Conservation (phyloP, 2,329 filamentous ascomycete species). For the Fusarium armeniacum region DNA sequence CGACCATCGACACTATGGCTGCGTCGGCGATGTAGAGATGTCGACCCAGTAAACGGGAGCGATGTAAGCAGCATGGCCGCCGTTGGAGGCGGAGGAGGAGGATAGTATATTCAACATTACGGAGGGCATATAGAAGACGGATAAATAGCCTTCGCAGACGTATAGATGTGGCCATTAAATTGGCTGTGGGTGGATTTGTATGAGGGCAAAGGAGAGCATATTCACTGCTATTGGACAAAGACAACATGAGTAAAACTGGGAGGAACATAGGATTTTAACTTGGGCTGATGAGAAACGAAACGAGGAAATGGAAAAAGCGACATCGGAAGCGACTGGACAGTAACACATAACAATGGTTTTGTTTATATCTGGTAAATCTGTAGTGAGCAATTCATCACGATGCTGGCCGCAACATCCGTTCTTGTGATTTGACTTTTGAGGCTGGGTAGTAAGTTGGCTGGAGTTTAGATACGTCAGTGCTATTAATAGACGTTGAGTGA, state of each 20-base stretch:
- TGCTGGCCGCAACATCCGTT: background rate
- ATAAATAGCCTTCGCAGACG: conserved; percentile 13
- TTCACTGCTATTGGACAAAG: conserved; percentile 18
- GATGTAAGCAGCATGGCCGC: conserved; percentile 16
- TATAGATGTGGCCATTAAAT: conserved; percentile 22
- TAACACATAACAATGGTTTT: conserved; percentile 10
- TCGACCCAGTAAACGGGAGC: conserved; percentile 27
- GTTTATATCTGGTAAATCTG: conserved; percentile 10
- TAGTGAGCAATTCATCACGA: conserved; percentile 10
- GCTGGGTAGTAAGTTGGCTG: background rate
- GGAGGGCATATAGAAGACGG: conserved; percentile 38
- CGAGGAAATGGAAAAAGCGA: conserved; percentile 28
- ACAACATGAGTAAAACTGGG: background rate
- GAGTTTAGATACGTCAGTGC: background rate
- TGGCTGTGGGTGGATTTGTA: conserved; percentile 13
- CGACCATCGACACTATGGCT: conserved; percentile 57
- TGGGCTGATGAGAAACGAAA: conserved; percentile 41
- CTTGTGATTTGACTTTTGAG: background rate
- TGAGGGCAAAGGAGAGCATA: conserved; percentile 7
- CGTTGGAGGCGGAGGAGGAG: conserved; percentile 19
- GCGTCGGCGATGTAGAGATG: conserved; percentile 55
- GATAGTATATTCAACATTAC: conserved; percentile 41
- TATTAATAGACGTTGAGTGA: conserved; percentile 7
- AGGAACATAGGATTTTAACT: conserved; percentile 25
- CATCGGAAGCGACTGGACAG: conserved; percentile 17